Evolutionary conservation across 1,139 yeast genomes (phyloP).

Genomic region (Candida tropicalis): DNA sequence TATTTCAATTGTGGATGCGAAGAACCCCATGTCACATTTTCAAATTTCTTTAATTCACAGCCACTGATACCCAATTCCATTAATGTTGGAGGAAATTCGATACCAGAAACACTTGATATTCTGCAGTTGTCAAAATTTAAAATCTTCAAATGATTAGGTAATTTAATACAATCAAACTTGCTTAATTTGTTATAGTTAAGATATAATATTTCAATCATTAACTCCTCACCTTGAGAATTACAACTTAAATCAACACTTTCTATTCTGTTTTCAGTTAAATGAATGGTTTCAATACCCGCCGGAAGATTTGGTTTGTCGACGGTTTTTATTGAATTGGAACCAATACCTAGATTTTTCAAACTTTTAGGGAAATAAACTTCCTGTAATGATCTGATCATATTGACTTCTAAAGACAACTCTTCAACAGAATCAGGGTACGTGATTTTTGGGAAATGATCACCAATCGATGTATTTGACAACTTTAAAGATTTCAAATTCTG

Average conservation of each 20-base stretch:
- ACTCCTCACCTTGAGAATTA: slow-evolving; percentile 19
- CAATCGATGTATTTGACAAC: slow-evolving; percentile 24
- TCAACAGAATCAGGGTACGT: slow-evolving; percentile 23
- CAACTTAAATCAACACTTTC: slow-evolving; percentile 20
- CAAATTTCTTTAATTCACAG: slow-evolving; percentile 19
- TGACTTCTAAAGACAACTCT: slow-evolving; percentile 25
- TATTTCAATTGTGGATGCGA: slow-evolving; percentile 14
- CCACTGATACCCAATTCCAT: slow-evolving; percentile 26
- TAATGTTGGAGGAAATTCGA: slow-evolving; percentile 18
- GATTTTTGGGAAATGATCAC: slow-evolving; percentile 17
- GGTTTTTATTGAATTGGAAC: slow-evolving; percentile 21
- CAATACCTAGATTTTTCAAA: slow-evolving; percentile 24
- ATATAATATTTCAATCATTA: slow-evolving; percentile 22
- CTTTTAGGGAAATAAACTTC: slow-evolving; percentile 23
- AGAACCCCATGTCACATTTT: slow-evolving; percentile 18
- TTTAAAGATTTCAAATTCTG: slow-evolving; percentile 18
- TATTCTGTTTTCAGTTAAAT: slow-evolving; percentile 27
- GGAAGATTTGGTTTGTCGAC: slow-evolving; percentile 22
- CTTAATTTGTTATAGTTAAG: slow-evolving; percentile 22
- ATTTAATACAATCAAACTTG: slow-evolving; percentile 18
- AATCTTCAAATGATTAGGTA: slow-evolving; percentile 20
- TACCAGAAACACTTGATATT: slow-evolving; percentile 15
- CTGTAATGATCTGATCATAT: slow-evolving; percentile 22
- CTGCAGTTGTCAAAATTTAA: slow-evolving; percentile 27
- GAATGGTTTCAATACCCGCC: slow-evolving; percentile 19